Conservation (phyloP, 192 early-diverging fungal species). For the Backusella circina region DNA sequence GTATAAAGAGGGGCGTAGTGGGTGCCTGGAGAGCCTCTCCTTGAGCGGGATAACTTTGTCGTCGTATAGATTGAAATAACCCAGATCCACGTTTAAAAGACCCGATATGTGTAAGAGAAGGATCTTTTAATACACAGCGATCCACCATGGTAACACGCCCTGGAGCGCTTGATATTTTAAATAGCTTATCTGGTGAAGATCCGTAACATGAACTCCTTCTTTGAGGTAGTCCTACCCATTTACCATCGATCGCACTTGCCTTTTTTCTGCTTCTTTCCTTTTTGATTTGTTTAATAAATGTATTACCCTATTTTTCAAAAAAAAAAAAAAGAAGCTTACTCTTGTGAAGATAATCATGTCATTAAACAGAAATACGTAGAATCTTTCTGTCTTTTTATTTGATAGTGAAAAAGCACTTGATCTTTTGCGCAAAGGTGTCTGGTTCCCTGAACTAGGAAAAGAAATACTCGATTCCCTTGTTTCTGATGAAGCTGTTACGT, state of each 20-base stretch:
- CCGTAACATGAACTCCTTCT: constrained; percentile 8
- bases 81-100: not conserved
- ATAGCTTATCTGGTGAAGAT: not conserved
- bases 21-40: not conserved
- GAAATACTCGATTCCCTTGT: not conserved
- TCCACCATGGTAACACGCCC: constrained; percentile 15
- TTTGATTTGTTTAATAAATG: not conserved
- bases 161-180: constrained; percentile 10
- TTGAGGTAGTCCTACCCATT: not conserved
- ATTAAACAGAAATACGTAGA: constrained; percentile 29
- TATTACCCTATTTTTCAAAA: not conserved
- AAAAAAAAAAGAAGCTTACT: no score
- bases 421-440: not conserved
- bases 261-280: not conserved
- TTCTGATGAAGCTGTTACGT: not conserved
- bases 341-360: constrained; percentile 23
- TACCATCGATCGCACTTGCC: not conserved
- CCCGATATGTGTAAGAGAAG: not conserved
- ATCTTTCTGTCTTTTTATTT: not conserved
- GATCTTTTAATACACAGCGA: constrained; percentile 1
- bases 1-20: not conserved
- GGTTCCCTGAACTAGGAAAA: not conserved
- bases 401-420: constrained; percentile 13
- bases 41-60: not conserved
- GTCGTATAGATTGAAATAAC: not conserved